Evolutionary conservation across 495 filamentous ascomycete genomes (phyloP).

Genomic region (Pyrenula aspistea): DNA sequence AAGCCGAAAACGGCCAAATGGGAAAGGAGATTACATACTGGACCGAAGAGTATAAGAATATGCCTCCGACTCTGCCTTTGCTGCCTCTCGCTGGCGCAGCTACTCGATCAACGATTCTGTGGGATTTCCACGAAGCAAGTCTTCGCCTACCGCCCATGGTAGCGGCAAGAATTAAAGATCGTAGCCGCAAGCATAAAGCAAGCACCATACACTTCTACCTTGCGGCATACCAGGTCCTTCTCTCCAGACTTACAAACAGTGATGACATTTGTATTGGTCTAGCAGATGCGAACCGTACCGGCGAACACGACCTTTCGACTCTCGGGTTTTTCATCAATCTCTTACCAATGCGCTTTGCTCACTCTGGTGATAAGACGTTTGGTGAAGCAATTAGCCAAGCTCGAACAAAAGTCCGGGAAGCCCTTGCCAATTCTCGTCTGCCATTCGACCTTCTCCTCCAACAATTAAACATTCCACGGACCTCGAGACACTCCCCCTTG

Average conservation of each 20-base stretch:
- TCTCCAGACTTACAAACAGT: slow-evolving; percentile 9
- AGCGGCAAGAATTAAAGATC: slow-evolving; percentile 7
- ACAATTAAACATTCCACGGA: slow-evolving; percentile 19
- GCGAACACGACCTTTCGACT: slow-evolving; percentile 12
- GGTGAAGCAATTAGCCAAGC: slow-evolving; percentile 2
- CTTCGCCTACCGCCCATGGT: background rate
- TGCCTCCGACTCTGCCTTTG: slow-evolving; percentile 22
- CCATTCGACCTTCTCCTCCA: slow-evolving; percentile 34
- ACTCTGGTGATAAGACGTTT: background rate
- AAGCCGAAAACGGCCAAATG: slow-evolving; percentile 5
- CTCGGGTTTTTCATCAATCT: slow-evolving; percentile 37
- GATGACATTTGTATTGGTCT: slow-evolving; percentile 31
- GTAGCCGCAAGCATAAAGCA: slow-evolving; percentile 9
- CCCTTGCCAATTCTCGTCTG: slow-evolving; percentile 13
- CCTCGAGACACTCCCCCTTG: slow-evolving; percentile 17
- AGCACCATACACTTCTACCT: slow-evolving; percentile 34
- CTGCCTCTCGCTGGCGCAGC: slow-evolving; percentile 14
- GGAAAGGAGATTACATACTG: slow-evolving; percentile 21
- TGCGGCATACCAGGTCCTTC: slow-evolving; percentile 18
- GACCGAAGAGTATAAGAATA: slow-evolving; percentile 13
- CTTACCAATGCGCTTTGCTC: slow-evolving; percentile 26
- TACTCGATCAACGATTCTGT: background rate
- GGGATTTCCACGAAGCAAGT: background rate
- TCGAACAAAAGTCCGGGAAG: background rate
- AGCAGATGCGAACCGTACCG: slow-evolving; percentile 25